A percentile compares a stretch with the other conserved stretches of the same genome.
Conservation (phyloP, 306 rosid species). For the Malus domestica region ASM211411v1 NC_041799.1:5384501-5385000, state of each 20-base stretch:
- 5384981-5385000: not conserved
- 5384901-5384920: not conserved
- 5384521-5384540: not conserved
- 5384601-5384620: too few species aligned
- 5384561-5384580: not conserved
- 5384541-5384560: not conserved
- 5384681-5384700: slow-evolving; percentile 53
- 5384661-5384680: slow-evolving; percentile 52
- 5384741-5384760: slow-evolving; percentile 39
- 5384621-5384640: not conserved
- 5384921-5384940: not conserved
- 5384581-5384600: not conserved
- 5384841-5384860: too few species aligned
- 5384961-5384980: not conserved
- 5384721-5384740: slow-evolving; percentile 52
- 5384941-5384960: not conserved
- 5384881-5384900: not conserved
- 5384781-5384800: slow-evolving; percentile 87
- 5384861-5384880: not conserved
- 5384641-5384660: slow-evolving; percentile 1
- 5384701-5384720: slow-evolving; percentile 64
- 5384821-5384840: not conserved
- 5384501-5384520: not conserved
- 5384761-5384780: slow-evolving; percentile 54
- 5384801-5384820: slow-evolving; percentile 47